Evolutionary conservation across 768 basidiomycete genomes (phyloP).

Genomic region (Tylopilus sp.): DNA sequence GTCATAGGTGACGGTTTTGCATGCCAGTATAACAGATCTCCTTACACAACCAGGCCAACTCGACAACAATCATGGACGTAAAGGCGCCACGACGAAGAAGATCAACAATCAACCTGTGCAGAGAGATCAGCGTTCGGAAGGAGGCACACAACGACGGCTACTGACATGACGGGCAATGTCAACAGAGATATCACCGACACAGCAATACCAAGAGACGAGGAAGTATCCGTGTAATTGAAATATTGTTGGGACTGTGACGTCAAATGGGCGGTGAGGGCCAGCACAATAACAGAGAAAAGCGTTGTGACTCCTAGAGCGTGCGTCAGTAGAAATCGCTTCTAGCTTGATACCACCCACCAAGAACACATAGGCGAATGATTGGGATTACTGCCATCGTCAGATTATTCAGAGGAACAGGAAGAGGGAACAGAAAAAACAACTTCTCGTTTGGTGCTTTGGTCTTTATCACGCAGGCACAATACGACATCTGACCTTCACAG

Average conservation of each 20-base stretch:
- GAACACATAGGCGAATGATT: slow-evolving; percentile 14
- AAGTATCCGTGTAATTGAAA: slow-evolving; percentile 14
- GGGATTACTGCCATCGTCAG: slow-evolving; percentile 14
- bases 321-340: slow-evolving; percentile 1
- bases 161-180: slow-evolving; percentile 30
- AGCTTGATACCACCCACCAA: slow-evolving; percentile 17
- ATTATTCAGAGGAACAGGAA: background rate
- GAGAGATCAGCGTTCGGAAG: background rate
- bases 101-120: slow-evolving; percentile 35
- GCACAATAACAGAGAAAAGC: slow-evolving; percentile 30
- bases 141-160: background rate
- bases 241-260: slow-evolving; percentile 18
- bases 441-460: background rate
- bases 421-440: background rate
- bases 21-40: background rate
- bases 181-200: slow-evolving; percentile 27
- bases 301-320: slow-evolving; percentile 9
- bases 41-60: slow-evolving; percentile 38
- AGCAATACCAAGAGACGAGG: slow-evolving; percentile 29
- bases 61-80: slow-evolving; percentile 38
- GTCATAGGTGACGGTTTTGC: background rate
- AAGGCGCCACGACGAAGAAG: slow-evolving; percentile 34
- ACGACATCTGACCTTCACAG: background rate
- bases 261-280: slow-evolving; percentile 30
- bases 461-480: slow-evolving; percentile 6